Evolutionary conservation across 2,329 filamentous ascomycete genomes (phyloP).

Genomic region (Thielaviopsis euricoi): DNA sequence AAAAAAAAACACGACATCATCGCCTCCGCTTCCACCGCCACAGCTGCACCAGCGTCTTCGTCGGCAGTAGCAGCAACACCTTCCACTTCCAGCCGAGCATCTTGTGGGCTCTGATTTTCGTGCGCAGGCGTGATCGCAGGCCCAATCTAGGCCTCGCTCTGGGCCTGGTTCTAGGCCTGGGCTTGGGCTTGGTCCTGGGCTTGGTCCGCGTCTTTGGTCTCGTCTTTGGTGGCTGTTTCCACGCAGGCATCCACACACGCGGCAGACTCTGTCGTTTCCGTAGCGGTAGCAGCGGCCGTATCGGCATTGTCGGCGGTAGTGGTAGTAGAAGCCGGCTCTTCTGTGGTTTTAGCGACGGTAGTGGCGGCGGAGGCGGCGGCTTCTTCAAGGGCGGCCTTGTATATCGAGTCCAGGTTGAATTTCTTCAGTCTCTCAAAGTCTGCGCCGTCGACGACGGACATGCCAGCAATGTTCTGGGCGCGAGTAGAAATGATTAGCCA

Average conservation of each 20-base stretch:
- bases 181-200: too few relatives aligned
- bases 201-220: too few relatives aligned
- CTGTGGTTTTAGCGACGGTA: not conserved
- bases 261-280: too few relatives aligned
- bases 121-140: not conserved
- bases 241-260: too few relatives aligned
- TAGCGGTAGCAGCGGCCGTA: too few relatives aligned
- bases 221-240: too few relatives aligned
- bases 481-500: too few relatives aligned
- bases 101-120: not conserved
- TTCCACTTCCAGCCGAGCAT: not conserved
- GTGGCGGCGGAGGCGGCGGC: not conserved
- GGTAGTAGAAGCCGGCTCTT: not conserved
- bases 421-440: slow-evolving; percentile 61
- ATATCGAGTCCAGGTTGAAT: slow-evolving; percentile 64
- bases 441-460: slow-evolving; percentile 55
- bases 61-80: not conserved
- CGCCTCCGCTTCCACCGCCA: not conserved
- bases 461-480: slow-evolving; percentile 53
- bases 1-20: too few relatives aligned
- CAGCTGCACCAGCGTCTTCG: not conserved
- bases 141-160: too few relatives aligned
- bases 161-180: too few relatives aligned
- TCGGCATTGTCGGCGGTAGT: not conserved
- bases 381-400: slow-evolving; percentile 22